phyloP scores from a whole-genome alignment of 805 yeast species.

The Candida quercuum region DNA sequence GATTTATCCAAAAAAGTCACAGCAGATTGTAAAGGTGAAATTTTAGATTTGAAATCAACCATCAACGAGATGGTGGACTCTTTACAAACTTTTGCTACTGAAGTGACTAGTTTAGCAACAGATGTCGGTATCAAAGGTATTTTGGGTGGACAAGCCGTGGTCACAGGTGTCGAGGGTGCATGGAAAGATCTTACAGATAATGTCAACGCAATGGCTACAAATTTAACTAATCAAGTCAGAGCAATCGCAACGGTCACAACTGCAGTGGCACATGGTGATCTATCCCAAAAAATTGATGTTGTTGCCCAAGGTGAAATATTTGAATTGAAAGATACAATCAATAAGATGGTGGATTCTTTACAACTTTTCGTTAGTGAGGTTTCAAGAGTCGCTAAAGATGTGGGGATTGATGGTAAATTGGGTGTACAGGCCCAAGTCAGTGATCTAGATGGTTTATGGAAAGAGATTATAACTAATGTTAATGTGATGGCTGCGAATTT shows the following conservation, averaged over 20 bases:
- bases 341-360: conserved; percentile 88
- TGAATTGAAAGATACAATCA: conserved; percentile 80
- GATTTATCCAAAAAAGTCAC: conserved; percentile 80
- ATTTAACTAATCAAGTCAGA: conserved; percentile 85
- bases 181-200: conserved; percentile 91
- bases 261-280: conserved; percentile 91
- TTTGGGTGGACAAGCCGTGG: conserved; percentile 88
- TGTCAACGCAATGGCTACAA: conserved; percentile 90
- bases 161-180: conserved; percentile 82
- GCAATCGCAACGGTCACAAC: conserved; percentile 92
- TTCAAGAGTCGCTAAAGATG: conserved; percentile 85
- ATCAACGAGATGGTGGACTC: conserved; percentile 93
- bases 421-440: conserved; percentile 90
- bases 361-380: conserved; percentile 87
- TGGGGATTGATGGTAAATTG: conserved; percentile 87
- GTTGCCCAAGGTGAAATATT: conserved; percentile 89
- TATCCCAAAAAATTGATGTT: conserved; percentile 81
- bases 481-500: conserved; percentile 92
- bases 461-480: conserved; percentile 85
- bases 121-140: conserved; percentile 94
- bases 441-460: conserved; percentile 91
- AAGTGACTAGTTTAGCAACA: conserved; percentile 84
- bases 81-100: conserved; percentile 80
- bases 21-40: conserved; percentile 89
- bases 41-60: conserved; percentile 76